Percentiles rank a stretch among this genome's conserved stretches.
Conservation (phyloP, 2,329 filamentous ascomycete species). For the Calonectria crousiana region DNA sequence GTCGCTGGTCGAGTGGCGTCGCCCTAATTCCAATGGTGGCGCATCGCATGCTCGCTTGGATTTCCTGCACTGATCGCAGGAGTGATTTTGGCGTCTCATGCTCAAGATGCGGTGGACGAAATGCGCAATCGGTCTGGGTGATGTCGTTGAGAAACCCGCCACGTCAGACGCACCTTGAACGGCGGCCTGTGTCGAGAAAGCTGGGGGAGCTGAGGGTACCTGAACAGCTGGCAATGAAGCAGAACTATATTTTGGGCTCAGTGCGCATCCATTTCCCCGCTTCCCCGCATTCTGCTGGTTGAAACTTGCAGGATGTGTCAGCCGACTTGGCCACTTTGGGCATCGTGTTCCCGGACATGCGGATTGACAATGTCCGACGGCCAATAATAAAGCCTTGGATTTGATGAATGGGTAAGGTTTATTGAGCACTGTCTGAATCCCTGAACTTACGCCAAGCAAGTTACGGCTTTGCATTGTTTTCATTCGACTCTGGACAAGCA, state of each 20-base stretch:
- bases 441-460: background rate
- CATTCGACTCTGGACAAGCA: background rate
- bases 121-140: background rate
- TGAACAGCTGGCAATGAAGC: background rate
- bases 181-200: background rate
- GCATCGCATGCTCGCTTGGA: slow-evolving; percentile 43
- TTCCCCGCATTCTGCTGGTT: slow-evolving; percentile 22
- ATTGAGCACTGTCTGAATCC: background rate
- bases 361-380: slow-evolving; percentile 2
- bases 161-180: background rate
- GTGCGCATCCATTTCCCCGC: slow-evolving; percentile 19
- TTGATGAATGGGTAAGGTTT: background rate
- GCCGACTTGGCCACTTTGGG: slow-evolving; percentile 9
- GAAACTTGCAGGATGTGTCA: slow-evolving; percentile 14
- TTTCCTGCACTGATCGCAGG: slow-evolving; percentile 41
- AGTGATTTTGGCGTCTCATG: slow-evolving; percentile 42
- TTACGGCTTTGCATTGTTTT: background rate
- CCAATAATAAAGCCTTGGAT: background rate
- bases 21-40: slow-evolving; percentile 30
- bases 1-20: slow-evolving; percentile 10
- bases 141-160: background rate
- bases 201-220: slow-evolving; percentile 3
- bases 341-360: background rate
- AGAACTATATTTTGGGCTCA: slow-evolving; percentile 8
- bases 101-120: background rate